phyloP scores from a whole-genome alignment of 352 stramenopile species.

The Phytophthora constricta region DNA sequence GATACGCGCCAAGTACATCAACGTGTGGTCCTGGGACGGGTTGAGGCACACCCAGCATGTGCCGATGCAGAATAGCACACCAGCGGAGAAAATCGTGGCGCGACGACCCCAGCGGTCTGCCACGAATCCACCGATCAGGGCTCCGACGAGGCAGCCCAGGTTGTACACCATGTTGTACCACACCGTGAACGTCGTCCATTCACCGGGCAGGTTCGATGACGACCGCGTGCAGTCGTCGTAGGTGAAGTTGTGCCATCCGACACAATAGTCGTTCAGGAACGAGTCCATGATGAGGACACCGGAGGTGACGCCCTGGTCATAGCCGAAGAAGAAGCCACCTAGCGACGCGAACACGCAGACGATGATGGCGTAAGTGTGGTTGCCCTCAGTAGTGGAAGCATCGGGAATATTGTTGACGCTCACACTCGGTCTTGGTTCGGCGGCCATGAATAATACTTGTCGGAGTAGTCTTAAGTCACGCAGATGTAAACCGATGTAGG shows the following conservation, averaged over 20 bases:
- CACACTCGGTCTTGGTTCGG: slow-evolving; percentile 11
- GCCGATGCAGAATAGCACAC: slow-evolving; percentile 43
- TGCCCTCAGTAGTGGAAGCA: slow-evolving; percentile 41
- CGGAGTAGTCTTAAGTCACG: neutral
- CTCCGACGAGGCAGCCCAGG: slow-evolving; percentile 43
- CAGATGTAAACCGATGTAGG: neutral
- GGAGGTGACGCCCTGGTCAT: slow-evolving; percentile 34
- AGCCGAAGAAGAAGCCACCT: slow-evolving; percentile 38
- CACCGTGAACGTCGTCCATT: slow-evolving; percentile 42
- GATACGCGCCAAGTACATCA: slow-evolving; percentile 35
- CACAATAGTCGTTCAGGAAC: slow-evolving; percentile 45
- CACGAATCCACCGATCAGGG: slow-evolving; percentile 39
- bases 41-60: slow-evolving; percentile 35
- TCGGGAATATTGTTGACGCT: slow-evolving; percentile 31
- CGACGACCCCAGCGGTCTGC: slow-evolving; percentile 33
- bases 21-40: slow-evolving; percentile 21
- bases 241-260: slow-evolving; percentile 42
- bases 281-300: slow-evolving; percentile 43
- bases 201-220: slow-evolving; percentile 25
- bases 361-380: slow-evolving; percentile 40
- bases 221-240: slow-evolving; percentile 30
- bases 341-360: slow-evolving; percentile 35
- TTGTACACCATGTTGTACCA: slow-evolving; percentile 47
- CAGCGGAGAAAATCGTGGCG: slow-evolving; percentile 34
- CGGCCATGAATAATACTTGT: slow-evolving; percentile 12